Conservation (phyloP, 768 basidiomycete species). For the Sarcomyxa edulis region DNA sequence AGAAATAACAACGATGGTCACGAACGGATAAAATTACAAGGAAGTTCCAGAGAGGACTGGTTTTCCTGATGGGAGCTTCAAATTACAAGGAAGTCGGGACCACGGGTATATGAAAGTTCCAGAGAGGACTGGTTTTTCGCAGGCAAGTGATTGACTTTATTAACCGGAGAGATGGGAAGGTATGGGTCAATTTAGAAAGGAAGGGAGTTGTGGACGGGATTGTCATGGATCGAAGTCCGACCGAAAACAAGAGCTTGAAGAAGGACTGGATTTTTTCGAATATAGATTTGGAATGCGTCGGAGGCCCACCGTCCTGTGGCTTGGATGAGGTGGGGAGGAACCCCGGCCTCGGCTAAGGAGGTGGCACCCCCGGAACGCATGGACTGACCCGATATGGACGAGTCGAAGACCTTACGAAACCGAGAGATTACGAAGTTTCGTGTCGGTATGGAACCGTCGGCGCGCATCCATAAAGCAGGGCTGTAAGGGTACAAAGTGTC, state of each 20-base stretch:
- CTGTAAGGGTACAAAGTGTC: slow-evolving; percentile 19
- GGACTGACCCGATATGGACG: slow-evolving; percentile 26
- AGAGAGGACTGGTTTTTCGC: too few relatives aligned
- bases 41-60: too few relatives aligned
- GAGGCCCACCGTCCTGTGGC: slow-evolving; percentile 34
- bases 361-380: slow-evolving; percentile 38
- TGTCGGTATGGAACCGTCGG: slow-evolving; percentile 23
- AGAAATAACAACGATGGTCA: too few relatives aligned
- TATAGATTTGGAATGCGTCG: slow-evolving; percentile 28
- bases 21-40: too few relatives aligned
- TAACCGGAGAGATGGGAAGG: too few relatives aligned
- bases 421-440: slow-evolving; percentile 26
- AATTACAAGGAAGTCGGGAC: too few relatives aligned
- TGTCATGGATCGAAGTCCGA: not conserved
- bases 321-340: slow-evolving; percentile 26
- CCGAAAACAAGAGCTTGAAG: slow-evolving; percentile 17
- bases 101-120: too few relatives aligned
- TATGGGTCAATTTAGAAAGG: too few relatives aligned
- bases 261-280: slow-evolving; percentile 32
- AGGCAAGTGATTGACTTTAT: too few relatives aligned
- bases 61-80: too few relatives aligned
- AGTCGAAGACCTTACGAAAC: slow-evolving; percentile 17
- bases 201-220: too few relatives aligned
- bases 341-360: slow-evolving; percentile 23
- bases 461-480: slow-evolving; percentile 26